A percentile compares a stretch with the other conserved stretches of the same genome.
These are phyloP conservation scores for Paraconiothyrium sp. DNA, from an alignment of 2,329 filamentous ascomycete genomes.

Conservation along the genomic window DNA sequence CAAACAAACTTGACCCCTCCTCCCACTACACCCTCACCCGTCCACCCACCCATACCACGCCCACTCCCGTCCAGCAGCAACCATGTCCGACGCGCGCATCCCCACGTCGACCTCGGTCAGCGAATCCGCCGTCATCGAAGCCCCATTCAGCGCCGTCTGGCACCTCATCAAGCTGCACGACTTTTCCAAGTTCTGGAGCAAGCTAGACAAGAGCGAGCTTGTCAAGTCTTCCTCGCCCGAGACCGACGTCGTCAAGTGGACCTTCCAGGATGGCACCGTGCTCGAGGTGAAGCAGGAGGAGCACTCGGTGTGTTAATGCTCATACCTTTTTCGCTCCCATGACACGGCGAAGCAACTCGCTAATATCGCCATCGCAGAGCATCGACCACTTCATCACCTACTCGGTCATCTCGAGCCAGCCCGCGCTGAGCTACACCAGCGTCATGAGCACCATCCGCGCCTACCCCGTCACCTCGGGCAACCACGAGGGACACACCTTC, in stretches of 20 bases:
- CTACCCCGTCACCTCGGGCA: constrained; percentile 73
- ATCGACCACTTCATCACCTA: constrained; percentile 82
- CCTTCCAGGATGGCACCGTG: constrained; percentile 74
- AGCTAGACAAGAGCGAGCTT: constrained; percentile 68
- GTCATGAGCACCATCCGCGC: constrained; percentile 73
- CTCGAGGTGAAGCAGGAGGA: constrained; percentile 80
- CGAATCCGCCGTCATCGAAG: constrained; percentile 74
- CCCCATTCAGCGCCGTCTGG: constrained; percentile 73
- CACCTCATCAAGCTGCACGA: constrained; percentile 78
- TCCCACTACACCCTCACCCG: not conserved
- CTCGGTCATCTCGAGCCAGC: constrained; percentile 73
- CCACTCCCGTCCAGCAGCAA: constrained; percentile 4
- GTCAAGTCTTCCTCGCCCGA: constrained; percentile 71
- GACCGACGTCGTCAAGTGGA: constrained; percentile 74
- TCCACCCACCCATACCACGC: not conserved
- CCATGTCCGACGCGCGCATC: constrained; percentile 55
- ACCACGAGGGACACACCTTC: constrained; percentile 71
- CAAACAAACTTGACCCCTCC: constrained; percentile 5
- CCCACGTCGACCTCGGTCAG: constrained; percentile 73
- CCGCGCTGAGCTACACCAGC: constrained; percentile 71
- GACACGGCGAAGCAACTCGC: not conserved
- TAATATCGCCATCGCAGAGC: constrained; percentile 53
- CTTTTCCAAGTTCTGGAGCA: constrained; percentile 73
- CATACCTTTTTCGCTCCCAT: not conserved
- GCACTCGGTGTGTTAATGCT: constrained; percentile 67